phyloP scores from a whole-genome alignment of 164 flowering plant species.

The Aristolochia californica region DNA sequence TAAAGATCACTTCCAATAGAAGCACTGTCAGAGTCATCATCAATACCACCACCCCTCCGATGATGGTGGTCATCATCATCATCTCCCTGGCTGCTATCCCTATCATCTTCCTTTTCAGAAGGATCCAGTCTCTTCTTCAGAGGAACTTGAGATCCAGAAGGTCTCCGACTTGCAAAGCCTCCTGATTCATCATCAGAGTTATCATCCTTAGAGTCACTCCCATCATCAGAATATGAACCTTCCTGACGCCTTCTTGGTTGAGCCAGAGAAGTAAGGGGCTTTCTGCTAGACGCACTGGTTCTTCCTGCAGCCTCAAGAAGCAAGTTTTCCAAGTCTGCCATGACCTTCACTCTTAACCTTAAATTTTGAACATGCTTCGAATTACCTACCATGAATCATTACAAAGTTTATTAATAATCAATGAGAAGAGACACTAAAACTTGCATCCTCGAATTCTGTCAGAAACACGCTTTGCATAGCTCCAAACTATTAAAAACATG shows the following conservation, averaged over 20 bases:
- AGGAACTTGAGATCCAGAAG: slow-evolving; percentile 80
- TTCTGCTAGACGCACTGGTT: slow-evolving; percentile 45
- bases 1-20: slow-evolving; percentile 82
- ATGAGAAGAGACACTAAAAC: too few relatives aligned
- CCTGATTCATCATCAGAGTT: slow-evolving; percentile 51
- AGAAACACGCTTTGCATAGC: too few relatives aligned
- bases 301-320: slow-evolving; percentile 93
- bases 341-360: slow-evolving; percentile 9
- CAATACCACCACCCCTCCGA: slow-evolving; percentile 48
- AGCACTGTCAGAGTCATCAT: slow-evolving; percentile 27
- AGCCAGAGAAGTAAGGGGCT: slow-evolving; percentile 37
- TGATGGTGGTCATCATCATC: slow-evolving; percentile 40
- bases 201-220: slow-evolving; percentile 80
- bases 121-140: slow-evolving; percentile 79
- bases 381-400: too few relatives aligned
- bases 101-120: slow-evolving; percentile 55
- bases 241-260: slow-evolving; percentile 50
- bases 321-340: slow-evolving; percentile 83
- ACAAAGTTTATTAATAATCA: too few relatives aligned
- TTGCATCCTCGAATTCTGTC: too few relatives aligned
- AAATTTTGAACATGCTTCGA: too few relatives aligned
- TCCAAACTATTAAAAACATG: too few relatives aligned
- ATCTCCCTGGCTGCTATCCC: slow-evolving; percentile 41
- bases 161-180: slow-evolving; percentile 53
- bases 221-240: slow-evolving; percentile 72